Percentiles rank a stretch among this genome's conserved stretches.
phyloP scores from a whole-genome alignment of 139 green algal species.

The Asterochloris erici region DNA sequence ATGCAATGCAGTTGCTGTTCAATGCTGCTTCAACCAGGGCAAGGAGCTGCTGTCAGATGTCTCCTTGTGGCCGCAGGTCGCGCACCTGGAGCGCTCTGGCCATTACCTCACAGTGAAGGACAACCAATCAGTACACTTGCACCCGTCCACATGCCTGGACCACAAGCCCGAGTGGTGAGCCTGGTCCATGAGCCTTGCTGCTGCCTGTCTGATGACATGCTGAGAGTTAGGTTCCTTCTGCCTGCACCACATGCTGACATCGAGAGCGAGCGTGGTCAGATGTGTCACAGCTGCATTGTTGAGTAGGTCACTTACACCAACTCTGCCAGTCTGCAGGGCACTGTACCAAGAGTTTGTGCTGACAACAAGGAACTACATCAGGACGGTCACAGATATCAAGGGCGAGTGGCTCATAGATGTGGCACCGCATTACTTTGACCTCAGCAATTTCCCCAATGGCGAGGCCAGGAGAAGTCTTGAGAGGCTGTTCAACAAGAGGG shows the following conservation, averaged over 20 bases:
- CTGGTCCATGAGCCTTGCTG: not conserved
- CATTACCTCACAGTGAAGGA: slow-evolving; percentile 99
- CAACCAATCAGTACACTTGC: slow-evolving; percentile 95
- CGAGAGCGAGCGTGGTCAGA: too few species aligned
- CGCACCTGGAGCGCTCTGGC: slow-evolving; percentile 85
- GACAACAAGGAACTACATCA: slow-evolving; percentile 96
- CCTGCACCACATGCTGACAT: not conserved
- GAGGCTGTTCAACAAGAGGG: slow-evolving; percentile 73
- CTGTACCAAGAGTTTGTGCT: slow-evolving; percentile 99
- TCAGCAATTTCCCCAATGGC: slow-evolving; percentile 90
- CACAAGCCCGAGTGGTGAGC: slow-evolving; percentile 94
- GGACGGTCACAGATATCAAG: slow-evolving; percentile 88
- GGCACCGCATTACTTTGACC: slow-evolving; percentile 96
- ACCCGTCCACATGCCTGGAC: slow-evolving; percentile 92
- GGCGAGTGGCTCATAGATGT: slow-evolving; percentile 97
- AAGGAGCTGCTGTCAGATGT: not conserved
- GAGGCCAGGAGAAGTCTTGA: slow-evolving; percentile 82
- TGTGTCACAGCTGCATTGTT: too few species aligned
- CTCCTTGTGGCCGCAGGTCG: slow-evolving; percentile 59
- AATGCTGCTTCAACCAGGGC: not conserved
- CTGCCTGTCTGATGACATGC: not conserved
- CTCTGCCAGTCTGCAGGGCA: slow-evolving; percentile 57
- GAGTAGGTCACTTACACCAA: too few species aligned
- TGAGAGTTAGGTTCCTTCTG: not conserved
- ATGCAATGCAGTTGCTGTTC: not conserved